Percentiles rank a stretch among this genome's conserved stretches.
Evolutionary conservation across 2,329 filamentous ascomycete species (phyloP).

Genomic region (Mycosphaerella arachidis): DNA sequence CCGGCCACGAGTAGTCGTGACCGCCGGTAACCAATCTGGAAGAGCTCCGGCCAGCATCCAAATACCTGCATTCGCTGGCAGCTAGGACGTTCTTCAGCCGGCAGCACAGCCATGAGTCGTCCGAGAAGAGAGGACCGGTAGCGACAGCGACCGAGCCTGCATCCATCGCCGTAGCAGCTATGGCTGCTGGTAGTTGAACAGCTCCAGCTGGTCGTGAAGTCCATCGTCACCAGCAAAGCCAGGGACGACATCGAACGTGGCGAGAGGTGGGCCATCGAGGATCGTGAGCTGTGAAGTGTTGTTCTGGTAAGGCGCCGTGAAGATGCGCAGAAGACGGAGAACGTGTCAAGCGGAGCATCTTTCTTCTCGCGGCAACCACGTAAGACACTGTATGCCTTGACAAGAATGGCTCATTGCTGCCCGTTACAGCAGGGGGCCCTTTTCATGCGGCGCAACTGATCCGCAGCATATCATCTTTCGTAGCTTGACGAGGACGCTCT

Average conservation of each 20-base stretch:
- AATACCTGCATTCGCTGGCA: background rate
- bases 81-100: background rate
- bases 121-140: background rate
- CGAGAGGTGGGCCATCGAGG: constrained; percentile 3
- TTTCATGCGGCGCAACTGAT: background rate
- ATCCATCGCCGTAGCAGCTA: background rate
- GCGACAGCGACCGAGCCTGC: background rate
- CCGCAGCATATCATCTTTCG: background rate
- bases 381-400: constrained; percentile 53
- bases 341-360: constrained; percentile 45
- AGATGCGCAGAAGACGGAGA: constrained; percentile 44
- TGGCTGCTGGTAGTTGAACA: constrained; percentile 1
- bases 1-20: background rate
- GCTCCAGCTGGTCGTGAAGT: constrained; percentile 1
- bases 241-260: constrained; percentile 1
- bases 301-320: constrained; percentile 11
- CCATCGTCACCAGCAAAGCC: constrained; percentile 4
- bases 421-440: background rate
- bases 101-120: background rate
- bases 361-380: constrained; percentile 48
- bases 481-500: background rate
- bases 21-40: background rate
- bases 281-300: constrained; percentile 14
- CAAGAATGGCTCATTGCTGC: constrained; percentile 49
- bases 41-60: background rate